Percentiles rank a stretch among this genome's conserved stretches.
phyloP scores from a whole-genome alignment of 768 basidiomycete species.

The Macrolepiota dolichaula region DNA sequence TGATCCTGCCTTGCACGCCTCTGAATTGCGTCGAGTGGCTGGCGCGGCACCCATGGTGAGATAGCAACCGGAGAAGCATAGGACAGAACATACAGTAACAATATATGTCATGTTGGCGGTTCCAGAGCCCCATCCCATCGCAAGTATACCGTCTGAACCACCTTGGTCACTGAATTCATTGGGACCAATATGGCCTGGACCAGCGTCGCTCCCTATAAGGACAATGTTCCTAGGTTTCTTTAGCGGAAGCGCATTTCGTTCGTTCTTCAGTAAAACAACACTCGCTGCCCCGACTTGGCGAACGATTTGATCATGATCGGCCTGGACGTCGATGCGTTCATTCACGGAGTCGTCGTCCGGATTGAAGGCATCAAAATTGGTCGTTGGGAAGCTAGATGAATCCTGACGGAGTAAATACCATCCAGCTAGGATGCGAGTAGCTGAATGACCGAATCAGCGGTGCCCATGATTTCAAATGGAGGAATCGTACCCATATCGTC shows the following conservation, averaged over 20 bases:
- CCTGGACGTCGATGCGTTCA: slow-evolving; percentile 64
- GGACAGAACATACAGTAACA: slow-evolving; percentile 49
- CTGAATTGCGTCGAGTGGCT: slow-evolving; percentile 84
- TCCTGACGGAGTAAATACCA: slow-evolving; percentile 74
- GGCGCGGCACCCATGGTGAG: neutral
- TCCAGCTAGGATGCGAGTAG: slow-evolving; percentile 68
- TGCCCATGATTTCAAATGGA: neutral
- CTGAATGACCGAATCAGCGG: slow-evolving; percentile 27
- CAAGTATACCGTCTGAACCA: slow-evolving; percentile 67
- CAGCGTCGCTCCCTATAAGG: slow-evolving; percentile 62
- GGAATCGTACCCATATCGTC: slow-evolving; percentile 68
- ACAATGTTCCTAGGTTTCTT: slow-evolving; percentile 55
- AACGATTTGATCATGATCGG: slow-evolving; percentile 63
- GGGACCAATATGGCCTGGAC: slow-evolving; percentile 62
- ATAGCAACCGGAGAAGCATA: neutral
- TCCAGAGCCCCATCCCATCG: slow-evolving; percentile 93
- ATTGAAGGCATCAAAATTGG: slow-evolving; percentile 70
- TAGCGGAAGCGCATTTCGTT: slow-evolving; percentile 52
- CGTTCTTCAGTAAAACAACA: slow-evolving; percentile 76
- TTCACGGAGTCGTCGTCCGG: slow-evolving; percentile 51
- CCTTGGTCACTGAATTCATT: slow-evolving; percentile 68
- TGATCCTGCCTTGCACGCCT: slow-evolving; percentile 61
- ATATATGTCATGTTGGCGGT: slow-evolving; percentile 79
- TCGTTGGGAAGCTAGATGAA: slow-evolving; percentile 51
- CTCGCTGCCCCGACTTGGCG: slow-evolving; percentile 72